Base-by-base conservation (phyloP, 306 rosid species). In the Hylodesmum podocarpum region DNA sequence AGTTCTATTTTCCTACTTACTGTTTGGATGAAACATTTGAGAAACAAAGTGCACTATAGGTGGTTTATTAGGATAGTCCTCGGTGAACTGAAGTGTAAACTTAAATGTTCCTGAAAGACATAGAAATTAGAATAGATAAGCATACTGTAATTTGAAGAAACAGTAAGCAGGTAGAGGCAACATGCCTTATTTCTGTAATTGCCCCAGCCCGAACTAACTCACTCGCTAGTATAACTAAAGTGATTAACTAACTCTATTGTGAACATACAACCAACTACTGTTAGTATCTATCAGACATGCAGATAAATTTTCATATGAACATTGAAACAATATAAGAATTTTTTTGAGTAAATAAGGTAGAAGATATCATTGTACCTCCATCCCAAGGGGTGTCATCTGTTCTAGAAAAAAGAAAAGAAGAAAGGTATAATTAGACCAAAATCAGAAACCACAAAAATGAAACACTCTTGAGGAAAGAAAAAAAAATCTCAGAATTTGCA, bases 21-120 rank as follows among this genome's bases (percentile, higher is more conserved):
- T 93, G 73, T 93, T 93, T 41, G 96, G 97, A 84, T 93, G 97
- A 81, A 93, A 93, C 97, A 93, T 93, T 70, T 93, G 88, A 66
- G 97, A 93, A 46, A 92, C 97, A 76, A 92, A 92, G 57, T 92
- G 94, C 41, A 92, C 97, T 27, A 86, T 89, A 7, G 97, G 97
- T n/a, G 96, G 96, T 81, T 92, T 92, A 75, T 92, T 92, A 33
- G 97, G 97, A 86, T 92, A 92, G 75, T 92, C 97, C 88, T 90
- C 94, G 0, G 88, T 24, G 71, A 90, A 87, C 79, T 92, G 94
- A 76, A 90, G 94, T 3, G 94, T 90, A 89, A 92, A 80, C 49
- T 92, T 90, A 73, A 92, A 92, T 86, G 94, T 90, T 63, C 97
- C 96, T 92, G 86, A 51, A 73, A 18, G 65, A 84, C 25, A 63